These are phyloP conservation scores for Gracilaria gracilis DNA, from an alignment of 23 red algal genomes.

Conservation along the genomic window DNA sequence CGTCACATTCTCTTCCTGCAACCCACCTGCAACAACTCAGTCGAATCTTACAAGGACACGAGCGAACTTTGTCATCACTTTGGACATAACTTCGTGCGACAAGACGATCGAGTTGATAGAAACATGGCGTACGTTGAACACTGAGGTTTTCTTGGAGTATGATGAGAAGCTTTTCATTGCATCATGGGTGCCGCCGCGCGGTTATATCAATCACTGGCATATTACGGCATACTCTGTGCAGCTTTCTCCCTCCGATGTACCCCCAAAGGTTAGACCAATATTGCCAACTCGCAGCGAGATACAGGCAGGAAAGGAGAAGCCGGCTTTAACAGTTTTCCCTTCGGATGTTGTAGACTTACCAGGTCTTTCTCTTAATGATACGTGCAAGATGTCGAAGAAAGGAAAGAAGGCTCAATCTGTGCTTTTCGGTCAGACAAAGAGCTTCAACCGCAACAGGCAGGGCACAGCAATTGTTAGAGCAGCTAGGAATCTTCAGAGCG, in stretches of 20 bases:
- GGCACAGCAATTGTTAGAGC: not conserved
- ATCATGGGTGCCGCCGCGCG: constrained; percentile 27
- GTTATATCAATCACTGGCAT: constrained; percentile 17
- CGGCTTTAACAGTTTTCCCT: constrained; percentile 6
- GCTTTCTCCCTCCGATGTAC: not conserved
- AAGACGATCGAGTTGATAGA: constrained; percentile 18
- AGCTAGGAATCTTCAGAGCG: not conserved
- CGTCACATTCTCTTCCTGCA: not conserved
- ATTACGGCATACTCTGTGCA: not conserved
- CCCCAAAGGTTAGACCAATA: not conserved
- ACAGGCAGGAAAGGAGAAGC: not conserved
- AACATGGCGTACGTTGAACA: not conserved
- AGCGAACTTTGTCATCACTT: constrained; percentile 8
- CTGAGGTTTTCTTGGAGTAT: constrained; percentile 1
- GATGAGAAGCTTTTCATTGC: constrained; percentile 17
- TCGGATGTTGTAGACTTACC: constrained; percentile 18
- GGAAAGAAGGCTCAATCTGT: constrained; percentile 1
- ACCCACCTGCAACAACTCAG: not conserved
- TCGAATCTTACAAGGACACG: not conserved
- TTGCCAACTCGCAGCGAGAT: not conserved
- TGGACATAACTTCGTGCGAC: constrained; percentile 18
- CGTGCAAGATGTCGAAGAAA: not conserved
- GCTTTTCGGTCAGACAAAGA: constrained; percentile 16
- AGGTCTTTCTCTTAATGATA: constrained; percentile 25
- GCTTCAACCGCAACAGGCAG: not conserved